Evolutionary conservation across 1,284 basidiomycete genomes (phyloP).

Genomic region (Omphalotus olearius): DNA sequence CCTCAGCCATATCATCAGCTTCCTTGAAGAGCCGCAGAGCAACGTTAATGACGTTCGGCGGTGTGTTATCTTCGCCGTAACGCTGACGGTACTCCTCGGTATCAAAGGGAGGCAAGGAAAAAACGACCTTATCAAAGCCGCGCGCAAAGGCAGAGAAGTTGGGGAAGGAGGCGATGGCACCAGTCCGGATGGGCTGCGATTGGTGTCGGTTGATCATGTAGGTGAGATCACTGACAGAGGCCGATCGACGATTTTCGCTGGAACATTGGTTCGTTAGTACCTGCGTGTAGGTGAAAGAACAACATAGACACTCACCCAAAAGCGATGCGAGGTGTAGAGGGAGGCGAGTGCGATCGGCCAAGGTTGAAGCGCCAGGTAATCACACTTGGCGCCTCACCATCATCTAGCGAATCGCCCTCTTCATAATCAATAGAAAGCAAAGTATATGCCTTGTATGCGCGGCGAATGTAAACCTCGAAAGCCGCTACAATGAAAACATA

Average conservation of each 20-base stretch:
- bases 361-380: slow-evolving; percentile 95
- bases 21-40: slow-evolving; percentile 83
- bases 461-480: slow-evolving; percentile 93
- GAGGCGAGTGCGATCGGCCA: slow-evolving; percentile 78
- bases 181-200: slow-evolving; percentile 83
- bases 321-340: slow-evolving; percentile 76
- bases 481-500: slow-evolving; percentile 56
- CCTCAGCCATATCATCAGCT: slow-evolving; percentile 75
- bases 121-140: slow-evolving; percentile 72
- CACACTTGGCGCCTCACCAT: slow-evolving; percentile 75
- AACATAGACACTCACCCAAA: slow-evolving; percentile 43
- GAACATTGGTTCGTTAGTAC: slow-evolving; percentile 18
- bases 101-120: slow-evolving; percentile 71
- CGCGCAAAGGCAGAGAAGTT: slow-evolving; percentile 66
- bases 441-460: slow-evolving; percentile 94
- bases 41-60: slow-evolving; percentile 92
- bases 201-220: slow-evolving; percentile 84
- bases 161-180: slow-evolving; percentile 87
- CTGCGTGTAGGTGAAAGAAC: slow-evolving; percentile 1
- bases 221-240: slow-evolving; percentile 90
- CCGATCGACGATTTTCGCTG: slow-evolving; percentile 55
- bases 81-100: slow-evolving; percentile 67
- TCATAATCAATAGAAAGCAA: slow-evolving; percentile 92
- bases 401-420: slow-evolving; percentile 76
- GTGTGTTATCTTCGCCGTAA: slow-evolving; percentile 67